Evolutionary conservation across 2,329 filamentous ascomycete species (phyloP), one percentile per base, ranked within the genome.

Genomic region (Talaromyces sp.): DNA sequence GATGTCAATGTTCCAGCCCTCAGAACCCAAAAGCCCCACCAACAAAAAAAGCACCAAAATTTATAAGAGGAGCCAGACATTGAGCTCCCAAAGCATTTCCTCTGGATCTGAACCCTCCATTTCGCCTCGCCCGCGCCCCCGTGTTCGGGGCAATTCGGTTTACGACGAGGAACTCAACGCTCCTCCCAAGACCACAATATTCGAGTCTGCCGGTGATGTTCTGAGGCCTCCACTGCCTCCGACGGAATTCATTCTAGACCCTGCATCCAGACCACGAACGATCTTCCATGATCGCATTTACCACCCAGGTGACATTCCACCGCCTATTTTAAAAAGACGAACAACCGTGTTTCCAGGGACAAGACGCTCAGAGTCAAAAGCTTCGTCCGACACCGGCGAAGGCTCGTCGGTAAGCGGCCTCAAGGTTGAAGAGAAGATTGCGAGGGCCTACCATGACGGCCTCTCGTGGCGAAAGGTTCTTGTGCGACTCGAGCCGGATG

Each of bases 251-350:
- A 80, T 99, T 41, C 84, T 92, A 56, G 89, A 97, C 67, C 93
- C 94, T 8, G 82, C 87, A 1, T 88, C 85, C 56, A 88, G 94
- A 17, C 87, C 91, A 0, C 85, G 91, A 53, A 93, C 93, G 1
- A 99, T 99, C 62, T 97, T 97, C 75, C 94, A 99, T 73, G 94
- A 99, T 73, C 88, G 94, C 11, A 85, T 99, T 17, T 99, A 99
- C 71, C 91, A 96, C 68, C 92, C 94, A 0, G 84, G 88, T 50
- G 94, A 99, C 69, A 97, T 99, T 38, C 94, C 94, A 0, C 86
- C 88, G 0, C 90, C 92, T 9, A 88, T 73, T 4, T 67, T 70
- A 21, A 78, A 73, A 51, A 71, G 70, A 56, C 73, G 73, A 66
- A 65, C 83, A 70, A 72, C 79, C 66, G 64, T 73, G 31, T 68